phyloP scores from a whole-genome alignment of 2,329 filamentous ascomycete species.

The Epichloe coenophiala region DNA sequence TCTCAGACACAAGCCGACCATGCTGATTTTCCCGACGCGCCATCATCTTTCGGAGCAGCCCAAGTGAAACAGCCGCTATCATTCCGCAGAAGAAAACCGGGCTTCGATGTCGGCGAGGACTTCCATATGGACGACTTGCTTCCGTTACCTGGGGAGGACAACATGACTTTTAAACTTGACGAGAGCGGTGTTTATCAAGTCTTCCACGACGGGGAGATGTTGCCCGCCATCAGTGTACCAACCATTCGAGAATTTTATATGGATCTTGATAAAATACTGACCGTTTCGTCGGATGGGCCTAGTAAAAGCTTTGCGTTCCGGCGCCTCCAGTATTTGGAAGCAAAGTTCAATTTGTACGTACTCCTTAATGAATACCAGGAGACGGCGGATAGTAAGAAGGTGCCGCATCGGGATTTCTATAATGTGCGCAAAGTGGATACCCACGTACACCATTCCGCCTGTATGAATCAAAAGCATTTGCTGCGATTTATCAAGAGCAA shows the following conservation, averaged over 20 bases:
- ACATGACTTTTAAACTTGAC: slow-evolving; percentile 68
- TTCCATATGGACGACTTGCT: slow-evolving; percentile 70
- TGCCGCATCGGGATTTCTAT: slow-evolving; percentile 97
- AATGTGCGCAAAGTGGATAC: slow-evolving; percentile 98
- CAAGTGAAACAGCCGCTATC: slow-evolving; percentile 16
- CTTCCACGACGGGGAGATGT: slow-evolving; percentile 50
- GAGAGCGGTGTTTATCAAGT: slow-evolving; percentile 84
- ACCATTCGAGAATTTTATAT: slow-evolving; percentile 92
- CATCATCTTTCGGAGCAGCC: not conserved
- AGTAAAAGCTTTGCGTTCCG: slow-evolving; percentile 96
- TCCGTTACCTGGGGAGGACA: slow-evolving; percentile 57
- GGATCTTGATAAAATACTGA: slow-evolving; percentile 75
- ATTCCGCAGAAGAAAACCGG: slow-evolving; percentile 61
- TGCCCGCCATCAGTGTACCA: slow-evolving; percentile 70
- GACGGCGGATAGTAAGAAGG: slow-evolving; percentile 92
- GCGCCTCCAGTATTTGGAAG: slow-evolving; percentile 86
- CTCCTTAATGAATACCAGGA: slow-evolving; percentile 96
- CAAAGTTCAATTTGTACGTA: slow-evolving; percentile 89
- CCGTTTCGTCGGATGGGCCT: slow-evolving; percentile 86
- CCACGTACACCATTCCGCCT: slow-evolving; percentile 96
- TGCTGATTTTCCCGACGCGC: slow-evolving; percentile 7
- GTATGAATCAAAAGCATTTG: slow-evolving; percentile 99
- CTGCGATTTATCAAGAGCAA: slow-evolving; percentile 98
- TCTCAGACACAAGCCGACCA: slow-evolving; percentile 16
- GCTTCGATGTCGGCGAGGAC: slow-evolving; percentile 82